A percentile compares a stretch with the other conserved stretches of the same genome.
Evolutionary conservation across 352 stramenopile species (phyloP).

Genomic region (Pythium coloratum): DNA sequence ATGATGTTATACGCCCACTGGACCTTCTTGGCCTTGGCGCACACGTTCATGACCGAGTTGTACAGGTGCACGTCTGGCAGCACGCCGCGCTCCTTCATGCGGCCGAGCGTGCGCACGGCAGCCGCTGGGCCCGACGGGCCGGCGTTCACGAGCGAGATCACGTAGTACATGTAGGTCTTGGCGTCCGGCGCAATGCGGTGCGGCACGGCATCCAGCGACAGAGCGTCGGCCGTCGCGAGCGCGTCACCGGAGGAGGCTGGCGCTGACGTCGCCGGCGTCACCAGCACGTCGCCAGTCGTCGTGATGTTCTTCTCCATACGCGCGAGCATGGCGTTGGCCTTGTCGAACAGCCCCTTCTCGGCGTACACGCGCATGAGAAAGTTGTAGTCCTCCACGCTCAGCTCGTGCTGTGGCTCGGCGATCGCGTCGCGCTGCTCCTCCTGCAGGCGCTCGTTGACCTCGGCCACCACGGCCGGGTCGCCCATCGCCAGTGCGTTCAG

Average conservation of each 20-base stretch:
- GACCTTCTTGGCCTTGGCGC: conserved; percentile 56
- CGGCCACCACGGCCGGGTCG: conserved; percentile 43
- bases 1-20: conserved; percentile 85
- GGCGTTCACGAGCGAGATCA: conserved; percentile 52
- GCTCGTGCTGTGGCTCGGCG: conserved; percentile 26
- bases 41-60: conserved; percentile 86
- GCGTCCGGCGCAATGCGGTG: conserved; percentile 50
- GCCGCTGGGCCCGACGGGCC: conserved; percentile 42
- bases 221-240: conserved; percentile 12
- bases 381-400: conserved; percentile 73
- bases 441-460: conserved; percentile 33
- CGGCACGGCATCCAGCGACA: conserved; percentile 47
- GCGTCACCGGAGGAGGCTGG: neutral
- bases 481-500: conserved; percentile 61
- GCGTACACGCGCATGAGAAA: conserved; percentile 75
- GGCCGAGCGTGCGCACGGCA: conserved; percentile 69
- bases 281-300: conserved; percentile 15
- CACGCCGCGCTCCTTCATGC: conserved; percentile 79
- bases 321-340: conserved; percentile 69
- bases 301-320: conserved; percentile 73
- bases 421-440: conserved; percentile 24
- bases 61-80: conserved; percentile 57
- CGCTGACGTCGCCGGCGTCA: neutral
- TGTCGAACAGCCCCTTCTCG: conserved; percentile 51
- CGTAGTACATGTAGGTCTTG: conserved; percentile 80